Conservation (phyloP, 441 rosid species). For the Capsella rubella region DNA sequence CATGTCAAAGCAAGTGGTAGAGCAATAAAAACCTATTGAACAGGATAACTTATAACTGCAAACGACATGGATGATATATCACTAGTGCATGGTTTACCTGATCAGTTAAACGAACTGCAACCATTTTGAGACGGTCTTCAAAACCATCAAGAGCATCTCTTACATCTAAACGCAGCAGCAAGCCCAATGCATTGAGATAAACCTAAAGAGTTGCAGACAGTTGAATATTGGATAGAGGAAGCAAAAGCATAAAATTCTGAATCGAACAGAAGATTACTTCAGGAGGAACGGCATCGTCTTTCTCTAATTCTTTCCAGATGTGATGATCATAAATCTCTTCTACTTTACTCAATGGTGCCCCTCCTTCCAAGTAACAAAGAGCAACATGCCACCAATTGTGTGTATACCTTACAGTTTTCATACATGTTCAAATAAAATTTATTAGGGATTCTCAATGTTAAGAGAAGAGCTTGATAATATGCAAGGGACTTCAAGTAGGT, state of each 20-base stretch:
- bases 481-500: conserved; percentile 9
- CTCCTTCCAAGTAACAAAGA: conserved; percentile 93
- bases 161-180: conserved; percentile 68
- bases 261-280: conserved; percentile 54
- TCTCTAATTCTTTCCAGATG: conserved; percentile 85
- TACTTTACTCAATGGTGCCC: conserved; percentile 64
- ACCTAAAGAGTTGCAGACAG: conserved; percentile 55
- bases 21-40: neutral
- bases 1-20: conserved; percentile 21
- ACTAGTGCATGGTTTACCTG: conserved; percentile 53
- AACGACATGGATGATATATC: neutral
- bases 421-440: neutral
- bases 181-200: conserved; percentile 81
- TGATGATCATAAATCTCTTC: conserved; percentile 66
- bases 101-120: conserved; percentile 57
- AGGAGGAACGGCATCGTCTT: conserved; percentile 52
- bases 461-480: conserved; percentile 19
- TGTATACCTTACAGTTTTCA: conserved; percentile 60
- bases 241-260: conserved; percentile 19
- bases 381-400: conserved; percentile 99
- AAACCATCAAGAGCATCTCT: conserved; percentile 58
- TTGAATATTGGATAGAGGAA: conserved; percentile 15
- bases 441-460: conserved; percentile 10
- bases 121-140: conserved; percentile 60
- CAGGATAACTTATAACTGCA: neutral